Percentiles rank a stretch among this genome's conserved stretches.
Conservation (phyloP, 345 rosid genomes). For the Erysimum cheiranthoides region DNA sequence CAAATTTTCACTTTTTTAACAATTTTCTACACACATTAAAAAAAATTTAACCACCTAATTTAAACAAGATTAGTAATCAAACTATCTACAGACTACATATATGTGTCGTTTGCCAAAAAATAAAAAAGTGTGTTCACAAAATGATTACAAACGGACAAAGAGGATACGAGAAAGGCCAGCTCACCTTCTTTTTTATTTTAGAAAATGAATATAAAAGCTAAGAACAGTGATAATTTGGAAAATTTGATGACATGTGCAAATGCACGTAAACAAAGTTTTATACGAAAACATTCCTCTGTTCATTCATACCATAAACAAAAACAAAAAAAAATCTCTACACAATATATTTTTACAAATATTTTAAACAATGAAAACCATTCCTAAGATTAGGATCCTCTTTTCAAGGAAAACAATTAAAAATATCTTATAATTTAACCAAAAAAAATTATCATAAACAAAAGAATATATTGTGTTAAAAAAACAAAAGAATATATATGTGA, state of each 20-base stretch:
- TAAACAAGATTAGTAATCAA: too few species aligned
- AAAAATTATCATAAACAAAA: too few species aligned
- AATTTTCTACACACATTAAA: too few species aligned
- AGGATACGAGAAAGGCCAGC: slow-evolving; percentile 42
- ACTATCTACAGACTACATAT: too few species aligned
- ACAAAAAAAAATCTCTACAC: background rate
- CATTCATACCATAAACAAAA: background rate
- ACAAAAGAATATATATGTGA: background rate
- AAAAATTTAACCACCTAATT: too few species aligned
- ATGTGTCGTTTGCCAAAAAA: background rate
- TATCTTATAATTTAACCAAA: too few species aligned
- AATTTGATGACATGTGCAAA: slow-evolving; percentile 13
- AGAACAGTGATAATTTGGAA: slow-evolving; percentile 30
- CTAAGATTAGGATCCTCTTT: too few species aligned
- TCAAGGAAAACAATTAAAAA: too few species aligned
- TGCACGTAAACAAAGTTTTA: slow-evolving; percentile 8
- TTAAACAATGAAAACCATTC: background rate
- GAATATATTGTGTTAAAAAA: background rate
- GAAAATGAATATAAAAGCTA: background rate
- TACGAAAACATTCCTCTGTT: slow-evolving; percentile 9
- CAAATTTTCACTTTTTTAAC: too few species aligned
- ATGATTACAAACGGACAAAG: slow-evolving; percentile 40
- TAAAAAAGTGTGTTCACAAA: background rate
- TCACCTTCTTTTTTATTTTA: slow-evolving; percentile 11
- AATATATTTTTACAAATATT: background rate